Base-by-base conservation (phyloP, 805 yeast genomes). In the Pichia insulana region DNA sequence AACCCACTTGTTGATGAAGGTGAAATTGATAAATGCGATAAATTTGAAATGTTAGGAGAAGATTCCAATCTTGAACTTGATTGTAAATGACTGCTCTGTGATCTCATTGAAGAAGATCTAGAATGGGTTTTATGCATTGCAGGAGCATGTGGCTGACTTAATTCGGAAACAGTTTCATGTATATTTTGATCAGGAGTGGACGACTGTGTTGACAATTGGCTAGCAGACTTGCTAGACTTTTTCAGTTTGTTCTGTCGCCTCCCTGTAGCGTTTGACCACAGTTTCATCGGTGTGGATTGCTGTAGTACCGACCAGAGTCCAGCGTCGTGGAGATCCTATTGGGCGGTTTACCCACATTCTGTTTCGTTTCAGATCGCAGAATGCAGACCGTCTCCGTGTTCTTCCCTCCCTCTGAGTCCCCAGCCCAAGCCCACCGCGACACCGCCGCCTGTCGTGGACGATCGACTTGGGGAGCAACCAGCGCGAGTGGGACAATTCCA, bases 1-100 rank as follows among this genome's bases (percentile, higher is more conserved):
- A 50, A 39, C 11, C 37, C 18, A 12, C 52, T 42, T 2, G 44
- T 39, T 7, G 55, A 51, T 13, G 22, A 20, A n/a, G 45, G 15
- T 15, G 41, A 26, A 26, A 38, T 25, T 3, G 45, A 19, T 7
- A 27, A 30, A 22, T 31, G 12, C 20, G 45, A 42, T 11, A 42
- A 19, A 16, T 27, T 8, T 10, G 45, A 43, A 12, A 37, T 36
- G 25, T 36, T 41, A 7, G 41, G 41, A 1, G 44, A 41, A 13
- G 33, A 15, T 11, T n/a, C 31, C 31, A n/a, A 12, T 28, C 10
- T 28, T n/a, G 31, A 28, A 28, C 10, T 28, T 6, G 31, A 28
- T 28, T 11, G 16, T 18, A 35, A 12, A 7, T 40, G 43, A 17
- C 44, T 41, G 8, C 31, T 11, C 13, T 36, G 44, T 12, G 44